Evolutionary conservation across 2,329 filamentous ascomycete species (phyloP), one percentile per base, ranked within the genome.

Genomic region (Lecanicillium sp.): DNA sequence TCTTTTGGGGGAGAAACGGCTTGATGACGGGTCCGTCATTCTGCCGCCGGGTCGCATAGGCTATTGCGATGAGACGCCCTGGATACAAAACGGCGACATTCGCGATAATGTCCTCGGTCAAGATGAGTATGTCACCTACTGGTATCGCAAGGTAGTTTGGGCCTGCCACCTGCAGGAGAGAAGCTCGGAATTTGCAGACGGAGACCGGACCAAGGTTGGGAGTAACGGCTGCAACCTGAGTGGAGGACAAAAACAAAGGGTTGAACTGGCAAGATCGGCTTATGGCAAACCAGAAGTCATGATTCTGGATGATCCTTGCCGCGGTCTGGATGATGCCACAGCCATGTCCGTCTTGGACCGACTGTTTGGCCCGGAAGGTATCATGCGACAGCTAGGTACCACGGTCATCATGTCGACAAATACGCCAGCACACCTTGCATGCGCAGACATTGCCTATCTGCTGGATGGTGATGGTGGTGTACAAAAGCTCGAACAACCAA

Each of bases 31-130:
- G 3, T 17, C 15, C 1, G 12, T 46, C 9, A 30, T 12, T 17
- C 29, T 38, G 24, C 33, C 33, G 5, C 26, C 35, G 2, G 33
- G 33, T 2, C 14, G 49, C 52, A 43, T 46, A 50, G 51, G 35
- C 33, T 46, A 39, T 26, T 46, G 44, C 17, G 26, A 46, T 8
- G 23, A 75, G 39, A 61, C 58, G 0, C 64, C 71, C 0, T 75
- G 71, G 69, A 59, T 72, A 2, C 59, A 60, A 4, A 73, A 73
- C 48, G 59, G 53, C 2, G 66, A 64, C 0, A 53, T 73, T 14
- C 59, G 60, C 7, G 53, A 67, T 0, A 68, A 67, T 26, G 68
- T 75, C 6, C 47, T 67, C 1, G 69, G 66, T 0, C 42, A 33
- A 8, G 11, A 38, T 10, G 17, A 38, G 6, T 46, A 30, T 17